A percentile compares a stretch with the other conserved stretches of the same genome.
phyloP scores from a whole-genome alignment of 805 yeast genomes.

The Hanseniaspora occidentalis region DNA sequence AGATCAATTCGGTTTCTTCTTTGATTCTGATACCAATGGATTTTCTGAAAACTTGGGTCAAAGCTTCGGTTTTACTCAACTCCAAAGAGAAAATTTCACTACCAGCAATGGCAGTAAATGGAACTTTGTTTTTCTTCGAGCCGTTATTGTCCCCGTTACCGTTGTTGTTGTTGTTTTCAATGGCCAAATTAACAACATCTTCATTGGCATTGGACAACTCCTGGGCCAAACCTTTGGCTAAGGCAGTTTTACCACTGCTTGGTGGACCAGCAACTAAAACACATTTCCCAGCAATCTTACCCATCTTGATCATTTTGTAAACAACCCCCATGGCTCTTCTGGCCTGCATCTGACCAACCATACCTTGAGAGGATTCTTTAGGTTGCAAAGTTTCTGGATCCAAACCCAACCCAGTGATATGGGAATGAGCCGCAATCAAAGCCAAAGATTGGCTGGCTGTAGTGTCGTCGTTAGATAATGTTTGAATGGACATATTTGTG shows the following conservation, averaged over 20 bases:
- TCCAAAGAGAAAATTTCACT: slow-evolving; percentile 89
- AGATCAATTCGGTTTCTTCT: slow-evolving; percentile 94
- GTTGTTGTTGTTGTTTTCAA: slow-evolving; percentile 35
- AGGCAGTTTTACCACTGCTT: slow-evolving; percentile 96
- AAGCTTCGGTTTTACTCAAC: slow-evolving; percentile 87
- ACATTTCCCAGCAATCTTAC: slow-evolving; percentile 94
- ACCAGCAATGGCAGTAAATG: slow-evolving; percentile 91
- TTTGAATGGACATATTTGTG: slow-evolving; percentile 29
- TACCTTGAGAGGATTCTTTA: slow-evolving; percentile 72
- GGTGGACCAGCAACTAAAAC: slow-evolving; percentile 96
- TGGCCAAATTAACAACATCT: slow-evolving; percentile 8
- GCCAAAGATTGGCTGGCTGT: slow-evolving; percentile 50
- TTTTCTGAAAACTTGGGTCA: slow-evolving; percentile 92
- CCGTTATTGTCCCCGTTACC: slow-evolving; percentile 3
- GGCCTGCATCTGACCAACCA: slow-evolving; percentile 95
- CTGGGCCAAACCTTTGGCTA: slow-evolving; percentile 86
- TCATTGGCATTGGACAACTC: slow-evolving; percentile 36
- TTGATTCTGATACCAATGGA: slow-evolving; percentile 91
- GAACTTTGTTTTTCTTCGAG: slow-evolving; percentile 34
- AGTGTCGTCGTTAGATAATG: slow-evolving; percentile 24
- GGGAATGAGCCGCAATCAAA: slow-evolving; percentile 94
- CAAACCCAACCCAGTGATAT: slow-evolving; percentile 91
- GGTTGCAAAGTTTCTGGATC: slow-evolving; percentile 77
- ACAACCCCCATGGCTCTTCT: slow-evolving; percentile 94
- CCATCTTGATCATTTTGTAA: slow-evolving; percentile 84